These are phyloP conservation scores for Monascus ruber DNA, from an alignment of 2,329 filamentous ascomycete genomes.

Conservation along the genomic window DNA sequence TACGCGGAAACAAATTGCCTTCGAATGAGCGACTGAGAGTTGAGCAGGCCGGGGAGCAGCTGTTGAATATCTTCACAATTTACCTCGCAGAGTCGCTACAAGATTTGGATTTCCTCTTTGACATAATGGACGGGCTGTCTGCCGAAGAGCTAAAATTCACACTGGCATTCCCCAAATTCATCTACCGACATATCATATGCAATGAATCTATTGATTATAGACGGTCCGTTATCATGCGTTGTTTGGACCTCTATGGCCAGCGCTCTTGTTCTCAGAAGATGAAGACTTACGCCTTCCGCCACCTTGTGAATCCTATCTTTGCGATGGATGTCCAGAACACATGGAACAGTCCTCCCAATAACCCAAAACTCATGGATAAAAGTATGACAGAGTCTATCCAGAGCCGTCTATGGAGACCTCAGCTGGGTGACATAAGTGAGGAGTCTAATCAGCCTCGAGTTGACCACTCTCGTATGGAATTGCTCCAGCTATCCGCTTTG, in stretches of 20 bases:
- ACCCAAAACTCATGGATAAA: conserved; percentile 70
- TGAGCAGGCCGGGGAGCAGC: conserved; percentile 77
- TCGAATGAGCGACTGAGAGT: conserved; percentile 67
- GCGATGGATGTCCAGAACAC: conserved; percentile 90
- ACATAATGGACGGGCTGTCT: conserved; percentile 72
- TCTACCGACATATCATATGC: conserved; percentile 74
- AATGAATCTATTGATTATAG: conserved; percentile 79
- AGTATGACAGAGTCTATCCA: conserved; percentile 81
- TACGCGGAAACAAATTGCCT: conserved; percentile 59
- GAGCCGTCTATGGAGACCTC: conserved; percentile 86
- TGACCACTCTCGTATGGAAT: conserved; percentile 91
- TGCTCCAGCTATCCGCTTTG: conserved; percentile 87
- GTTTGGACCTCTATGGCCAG: conserved; percentile 74
- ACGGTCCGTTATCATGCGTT: conserved; percentile 68
- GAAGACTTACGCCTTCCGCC: conserved; percentile 84
- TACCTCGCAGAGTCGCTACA: conserved; percentile 64
- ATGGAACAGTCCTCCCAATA: conserved; percentile 49
- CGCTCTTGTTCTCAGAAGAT: conserved; percentile 73
- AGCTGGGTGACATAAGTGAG: conserved; percentile 68
- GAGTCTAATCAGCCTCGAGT: conserved; percentile 76
- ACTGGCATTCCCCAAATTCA: conserved; percentile 65
- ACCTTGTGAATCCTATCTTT: conserved; percentile 90
- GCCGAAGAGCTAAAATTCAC: conserved; percentile 69
- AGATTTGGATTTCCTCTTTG: conserved; percentile 74
- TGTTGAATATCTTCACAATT: conserved; percentile 74